Percentiles rank a stretch among this genome's conserved stretches.
These are phyloP conservation scores for Olyra latifolia DNA, from an alignment of 176 grass and related monocot species.

Conservation along the genomic window DNA sequence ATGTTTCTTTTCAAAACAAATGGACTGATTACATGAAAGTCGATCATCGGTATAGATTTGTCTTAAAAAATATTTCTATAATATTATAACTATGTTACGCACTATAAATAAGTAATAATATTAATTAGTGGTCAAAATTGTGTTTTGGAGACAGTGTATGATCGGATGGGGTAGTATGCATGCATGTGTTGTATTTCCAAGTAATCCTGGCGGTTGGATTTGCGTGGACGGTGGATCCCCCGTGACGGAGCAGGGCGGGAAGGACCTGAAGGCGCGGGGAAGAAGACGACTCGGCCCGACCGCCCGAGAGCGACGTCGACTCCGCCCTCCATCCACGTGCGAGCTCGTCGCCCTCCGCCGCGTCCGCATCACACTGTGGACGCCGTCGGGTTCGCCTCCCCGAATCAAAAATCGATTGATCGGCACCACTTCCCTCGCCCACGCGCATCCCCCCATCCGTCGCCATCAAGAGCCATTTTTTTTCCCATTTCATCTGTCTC, in stretches of 20 bases:
- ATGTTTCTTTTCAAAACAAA: too few species aligned
- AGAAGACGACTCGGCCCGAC: neutral
- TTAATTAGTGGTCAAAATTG: too few species aligned
- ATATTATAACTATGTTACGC: too few species aligned
- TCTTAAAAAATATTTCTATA: too few species aligned
- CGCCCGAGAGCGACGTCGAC: neutral
- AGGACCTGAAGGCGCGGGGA: neutral
- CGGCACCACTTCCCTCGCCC: neutral
- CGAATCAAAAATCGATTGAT: neutral
- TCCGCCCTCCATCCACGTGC: constrained; percentile 27
- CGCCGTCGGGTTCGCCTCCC: neutral
- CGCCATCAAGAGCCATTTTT: neutral
- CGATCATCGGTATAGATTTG: too few species aligned
- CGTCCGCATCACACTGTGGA: constrained; percentile 22
- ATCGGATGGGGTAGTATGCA: too few species aligned
- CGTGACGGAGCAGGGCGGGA: neutral
- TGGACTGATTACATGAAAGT: too few species aligned
- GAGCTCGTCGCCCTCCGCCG: neutral
- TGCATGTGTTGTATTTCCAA: too few species aligned
- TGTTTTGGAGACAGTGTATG: too few species aligned
- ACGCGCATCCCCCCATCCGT: neutral
- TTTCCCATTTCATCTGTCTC: neutral
- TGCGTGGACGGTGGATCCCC: neutral
- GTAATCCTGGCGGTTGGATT: neutral
- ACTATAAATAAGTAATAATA: too few species aligned